These are phyloP conservation scores for Aspergillus novofumigatus DNA, from an alignment of 2,329 filamentous ascomycete genomes.

Conservation along the genomic window DNA sequence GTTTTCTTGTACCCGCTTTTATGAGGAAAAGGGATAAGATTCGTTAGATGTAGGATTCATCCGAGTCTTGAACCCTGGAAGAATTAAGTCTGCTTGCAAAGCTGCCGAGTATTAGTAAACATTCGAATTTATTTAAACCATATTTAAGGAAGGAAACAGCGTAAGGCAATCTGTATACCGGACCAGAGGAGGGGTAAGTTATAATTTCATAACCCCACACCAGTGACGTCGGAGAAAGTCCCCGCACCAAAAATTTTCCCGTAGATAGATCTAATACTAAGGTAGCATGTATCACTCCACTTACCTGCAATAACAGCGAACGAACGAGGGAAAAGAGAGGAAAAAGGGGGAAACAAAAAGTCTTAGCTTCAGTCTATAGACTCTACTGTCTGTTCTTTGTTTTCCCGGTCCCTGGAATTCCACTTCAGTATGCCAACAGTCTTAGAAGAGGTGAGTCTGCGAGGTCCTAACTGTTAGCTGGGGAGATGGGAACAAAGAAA, in stretches of 20 bases:
- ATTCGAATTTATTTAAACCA: not conserved
- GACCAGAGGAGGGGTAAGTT: not conserved
- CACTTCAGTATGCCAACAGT: slow-evolving; percentile 63
- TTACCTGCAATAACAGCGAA: not conserved
- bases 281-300: not conserved
- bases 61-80: not conserved
- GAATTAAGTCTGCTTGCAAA: not conserved
- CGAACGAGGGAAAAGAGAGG: not conserved
- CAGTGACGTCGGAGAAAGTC: not conserved
- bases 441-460: slow-evolving; percentile 63
- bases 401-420: not conserved
- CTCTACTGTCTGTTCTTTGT: not conserved
- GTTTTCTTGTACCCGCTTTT: not conserved
- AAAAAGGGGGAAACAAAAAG: slow-evolving; percentile 8
- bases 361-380: not conserved
- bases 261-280: not conserved
- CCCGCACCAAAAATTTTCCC: not conserved
- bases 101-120: not conserved
- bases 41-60: too few relatives aligned
- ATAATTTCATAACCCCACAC: not conserved
- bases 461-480: not conserved
- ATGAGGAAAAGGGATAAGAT: not conserved
- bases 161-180: not conserved
- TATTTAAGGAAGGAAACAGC: not conserved
- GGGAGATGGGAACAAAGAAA: not conserved